A percentile compares a stretch with the other conserved stretches of the same genome.
These are phyloP conservation scores for Trichoderma arundinaceum DNA, from an alignment of 2,329 filamentous ascomycete species.

Conservation along the genomic window DNA sequence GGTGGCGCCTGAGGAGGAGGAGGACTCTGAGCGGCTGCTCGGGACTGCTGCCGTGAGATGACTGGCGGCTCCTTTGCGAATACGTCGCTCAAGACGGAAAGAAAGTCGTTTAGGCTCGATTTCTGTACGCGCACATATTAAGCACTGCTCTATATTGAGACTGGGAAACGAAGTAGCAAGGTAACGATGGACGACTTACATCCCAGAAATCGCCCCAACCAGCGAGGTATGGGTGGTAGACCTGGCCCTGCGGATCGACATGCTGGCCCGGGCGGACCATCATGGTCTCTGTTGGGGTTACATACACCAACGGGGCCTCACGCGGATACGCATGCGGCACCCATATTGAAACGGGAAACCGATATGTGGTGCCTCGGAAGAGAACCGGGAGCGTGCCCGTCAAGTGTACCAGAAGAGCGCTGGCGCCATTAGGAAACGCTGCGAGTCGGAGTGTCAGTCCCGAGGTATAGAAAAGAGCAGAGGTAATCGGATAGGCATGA, in stretches of 20 bases:
- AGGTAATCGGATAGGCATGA: slow-evolving; percentile 38
- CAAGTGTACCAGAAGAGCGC: slow-evolving; percentile 84
- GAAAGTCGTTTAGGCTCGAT: slow-evolving; percentile 81
- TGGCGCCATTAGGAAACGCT: slow-evolving; percentile 89
- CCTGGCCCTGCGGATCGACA: slow-evolving; percentile 87
- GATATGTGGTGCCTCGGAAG: slow-evolving; percentile 87
- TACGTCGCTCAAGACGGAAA: slow-evolving; percentile 80
- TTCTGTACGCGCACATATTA: slow-evolving; percentile 57
- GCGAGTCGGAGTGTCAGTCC: slow-evolving; percentile 32
- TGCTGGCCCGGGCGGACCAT: slow-evolving; percentile 89
- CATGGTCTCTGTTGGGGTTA: slow-evolving; percentile 88
- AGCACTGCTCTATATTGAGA: neutral
- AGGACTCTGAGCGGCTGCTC: slow-evolving; percentile 41
- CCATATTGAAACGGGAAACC: slow-evolving; percentile 93
- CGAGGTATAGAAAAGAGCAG: neutral
- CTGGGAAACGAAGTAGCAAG: neutral
- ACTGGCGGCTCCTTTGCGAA: slow-evolving; percentile 96
- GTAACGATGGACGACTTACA: slow-evolving; percentile 60
- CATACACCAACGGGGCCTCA: slow-evolving; percentile 85
- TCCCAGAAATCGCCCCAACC: slow-evolving; percentile 91
- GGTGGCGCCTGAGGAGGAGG: slow-evolving; percentile 57
- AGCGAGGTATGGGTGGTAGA: slow-evolving; percentile 95
- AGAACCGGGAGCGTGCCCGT: slow-evolving; percentile 87
- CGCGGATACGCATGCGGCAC: slow-evolving; percentile 87
- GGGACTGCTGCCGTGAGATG: slow-evolving; percentile 69